A percentile compares a stretch with the other conserved stretches of the same genome.
phyloP scores from a whole-genome alignment of 1,284 basidiomycete genomes.

The Phaffia rhodozyma region DNA sequence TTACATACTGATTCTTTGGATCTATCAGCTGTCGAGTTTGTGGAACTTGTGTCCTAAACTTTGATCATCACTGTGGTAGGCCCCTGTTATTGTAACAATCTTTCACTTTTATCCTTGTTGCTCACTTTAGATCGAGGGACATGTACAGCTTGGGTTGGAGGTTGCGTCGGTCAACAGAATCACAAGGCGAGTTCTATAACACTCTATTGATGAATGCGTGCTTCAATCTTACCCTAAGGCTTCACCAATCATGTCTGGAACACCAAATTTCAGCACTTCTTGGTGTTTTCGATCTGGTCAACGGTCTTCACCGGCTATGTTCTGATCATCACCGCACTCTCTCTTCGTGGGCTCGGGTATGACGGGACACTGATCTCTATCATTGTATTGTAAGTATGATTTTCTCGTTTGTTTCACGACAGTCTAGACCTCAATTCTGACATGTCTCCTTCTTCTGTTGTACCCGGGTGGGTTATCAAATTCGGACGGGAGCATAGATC shows the following conservation, averaged over 20 bases:
- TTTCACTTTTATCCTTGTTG: not conserved
- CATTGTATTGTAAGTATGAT: slow-evolving; percentile 45
- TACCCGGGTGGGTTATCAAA: too few relatives aligned
- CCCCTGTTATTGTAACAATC: not conserved
- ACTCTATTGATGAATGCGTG: not conserved
- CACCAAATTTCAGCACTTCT: slow-evolving; percentile 45
- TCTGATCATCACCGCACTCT: slow-evolving; percentile 45
- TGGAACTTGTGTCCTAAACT: slow-evolving; percentile 10
- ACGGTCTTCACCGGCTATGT: slow-evolving; percentile 48
- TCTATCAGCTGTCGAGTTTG: not conserved
- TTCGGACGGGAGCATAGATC: too few relatives aligned
- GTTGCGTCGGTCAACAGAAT: not conserved
- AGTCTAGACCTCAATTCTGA: not conserved
- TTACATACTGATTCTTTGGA: not conserved
- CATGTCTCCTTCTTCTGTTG: too few relatives aligned
- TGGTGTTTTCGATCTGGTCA: slow-evolving; percentile 55
- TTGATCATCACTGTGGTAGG: slow-evolving; percentile 4
- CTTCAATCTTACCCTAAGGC: not conserved
- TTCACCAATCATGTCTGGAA: not conserved
- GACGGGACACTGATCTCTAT: slow-evolving; percentile 56
- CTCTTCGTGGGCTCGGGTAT: slow-evolving; percentile 39
- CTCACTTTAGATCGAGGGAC: not conserved
- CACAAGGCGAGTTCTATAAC: not conserved
- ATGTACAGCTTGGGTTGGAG: not conserved
- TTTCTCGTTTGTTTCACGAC: too few relatives aligned